phyloP scores from a whole-genome alignment of 2,329 filamentous ascomycete species.

The Ceratocystis ficicola region DNA sequence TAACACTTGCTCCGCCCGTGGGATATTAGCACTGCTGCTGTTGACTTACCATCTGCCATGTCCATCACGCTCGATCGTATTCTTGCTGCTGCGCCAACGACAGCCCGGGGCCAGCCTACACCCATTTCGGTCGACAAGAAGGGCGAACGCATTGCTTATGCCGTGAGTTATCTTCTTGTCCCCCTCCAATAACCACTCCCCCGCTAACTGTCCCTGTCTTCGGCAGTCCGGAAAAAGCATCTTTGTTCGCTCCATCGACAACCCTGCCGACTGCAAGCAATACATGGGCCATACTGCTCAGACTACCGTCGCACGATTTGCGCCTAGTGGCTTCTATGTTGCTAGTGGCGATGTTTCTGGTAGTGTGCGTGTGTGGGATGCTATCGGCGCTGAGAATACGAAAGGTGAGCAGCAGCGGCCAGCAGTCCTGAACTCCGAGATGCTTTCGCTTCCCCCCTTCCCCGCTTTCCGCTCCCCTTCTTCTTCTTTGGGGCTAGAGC shows the following conservation, averaged over 20 bases:
- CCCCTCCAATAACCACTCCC: neutral
- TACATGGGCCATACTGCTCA: constrained; percentile 82
- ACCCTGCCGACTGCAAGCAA: constrained; percentile 71
- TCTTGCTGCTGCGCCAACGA: constrained; percentile 74
- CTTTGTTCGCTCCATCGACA: constrained; percentile 88
- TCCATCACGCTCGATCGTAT: constrained; percentile 54
- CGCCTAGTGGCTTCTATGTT: constrained; percentile 87
- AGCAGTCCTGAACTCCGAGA: too few relatives aligned
- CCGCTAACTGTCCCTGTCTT: neutral
- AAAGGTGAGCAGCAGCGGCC: constrained; percentile 41
- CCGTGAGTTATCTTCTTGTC: constrained; percentile 43
- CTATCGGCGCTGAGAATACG: constrained; percentile 68
- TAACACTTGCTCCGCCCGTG: neutral
- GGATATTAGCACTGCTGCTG: neutral
- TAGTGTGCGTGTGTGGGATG: constrained; percentile 83
- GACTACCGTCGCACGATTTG: constrained; percentile 87
- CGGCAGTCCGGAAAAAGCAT: constrained; percentile 83
- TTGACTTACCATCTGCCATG: constrained; percentile 28
- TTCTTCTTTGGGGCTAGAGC: too few relatives aligned
- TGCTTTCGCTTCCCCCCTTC: too few relatives aligned
- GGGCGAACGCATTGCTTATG: constrained; percentile 85
- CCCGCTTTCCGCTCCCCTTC: too few relatives aligned
- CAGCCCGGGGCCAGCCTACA: constrained; percentile 74
- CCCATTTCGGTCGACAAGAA: constrained; percentile 79
- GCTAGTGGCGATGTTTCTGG: constrained; percentile 83